Conservation (phyloP, 2,329 filamentous ascomycete genomes). For the Phialophora expanda region DNA sequence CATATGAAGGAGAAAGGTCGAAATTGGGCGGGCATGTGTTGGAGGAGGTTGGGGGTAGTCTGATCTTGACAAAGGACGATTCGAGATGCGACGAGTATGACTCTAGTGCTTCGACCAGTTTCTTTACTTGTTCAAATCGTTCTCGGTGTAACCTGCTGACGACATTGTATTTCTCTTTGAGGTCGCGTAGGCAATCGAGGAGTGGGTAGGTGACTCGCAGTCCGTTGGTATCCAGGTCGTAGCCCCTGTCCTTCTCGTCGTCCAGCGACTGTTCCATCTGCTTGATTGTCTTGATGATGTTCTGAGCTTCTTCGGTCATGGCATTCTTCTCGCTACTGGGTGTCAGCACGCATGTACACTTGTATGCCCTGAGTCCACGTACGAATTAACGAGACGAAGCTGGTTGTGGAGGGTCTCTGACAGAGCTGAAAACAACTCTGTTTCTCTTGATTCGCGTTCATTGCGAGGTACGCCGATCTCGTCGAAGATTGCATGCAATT, state of each 20-base stretch:
- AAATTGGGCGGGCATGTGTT: constrained; percentile 80
- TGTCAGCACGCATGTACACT: constrained; percentile 10
- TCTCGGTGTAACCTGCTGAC: constrained; percentile 84
- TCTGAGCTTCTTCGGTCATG: constrained; percentile 86
- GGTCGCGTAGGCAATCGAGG: constrained; percentile 73
- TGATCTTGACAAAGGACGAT: constrained; percentile 80
- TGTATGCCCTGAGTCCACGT: constrained; percentile 41
- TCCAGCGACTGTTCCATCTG: constrained; percentile 94
- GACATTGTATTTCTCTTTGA: constrained; percentile 85
- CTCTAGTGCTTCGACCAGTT: constrained; percentile 89
- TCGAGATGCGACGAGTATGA: constrained; percentile 97
- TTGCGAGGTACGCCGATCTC: constrained; percentile 94
- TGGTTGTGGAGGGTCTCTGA: constrained; percentile 93
- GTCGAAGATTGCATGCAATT: constrained; percentile 93
- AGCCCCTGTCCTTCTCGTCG: constrained; percentile 69
- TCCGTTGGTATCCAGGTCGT: constrained; percentile 68
- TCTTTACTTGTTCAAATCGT: constrained; percentile 93
- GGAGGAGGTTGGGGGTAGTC: constrained; percentile 80
- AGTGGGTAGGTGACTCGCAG: constrained; percentile 83
- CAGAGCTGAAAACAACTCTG: constrained; percentile 90
- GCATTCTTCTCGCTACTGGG: constrained; percentile 76
- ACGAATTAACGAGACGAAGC: constrained; percentile 77
- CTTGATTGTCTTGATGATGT: constrained; percentile 80
- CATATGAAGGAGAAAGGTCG: constrained; percentile 89
- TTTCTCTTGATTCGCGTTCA: constrained; percentile 87